These are phyloP conservation scores for Acanthochlamys bracteata DNA, from an alignment of 106 monocot genomes.

Conservation along the genomic window DNA sequence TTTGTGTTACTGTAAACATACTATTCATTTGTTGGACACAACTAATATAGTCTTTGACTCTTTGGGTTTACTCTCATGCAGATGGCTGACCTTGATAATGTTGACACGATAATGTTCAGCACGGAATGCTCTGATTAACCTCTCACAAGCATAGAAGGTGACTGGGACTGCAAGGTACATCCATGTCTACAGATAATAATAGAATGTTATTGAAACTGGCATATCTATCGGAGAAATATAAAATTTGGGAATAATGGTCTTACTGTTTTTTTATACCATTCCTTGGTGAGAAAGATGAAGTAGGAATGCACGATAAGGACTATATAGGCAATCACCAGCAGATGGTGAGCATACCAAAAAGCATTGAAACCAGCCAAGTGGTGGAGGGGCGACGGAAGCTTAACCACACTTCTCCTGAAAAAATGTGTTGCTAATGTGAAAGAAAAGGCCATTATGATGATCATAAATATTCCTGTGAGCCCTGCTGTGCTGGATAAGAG, in stretches of 20 bases:
- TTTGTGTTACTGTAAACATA: not conserved
- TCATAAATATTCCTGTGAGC: slow-evolving; percentile 77
- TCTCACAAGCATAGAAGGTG: slow-evolving; percentile 61
- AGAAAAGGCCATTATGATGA: slow-evolving; percentile 69
- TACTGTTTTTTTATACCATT: slow-evolving; percentile 92
- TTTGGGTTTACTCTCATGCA: not conserved
- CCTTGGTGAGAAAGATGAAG: slow-evolving; percentile 76
- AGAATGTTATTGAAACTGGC: not conserved
- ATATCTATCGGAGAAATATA: not conserved
- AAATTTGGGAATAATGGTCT: slow-evolving; percentile 5
- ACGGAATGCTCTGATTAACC: slow-evolving; percentile 64
- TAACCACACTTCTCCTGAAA: slow-evolving; percentile 77
- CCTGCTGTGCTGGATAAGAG: slow-evolving; percentile 52
- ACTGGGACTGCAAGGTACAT: slow-evolving; percentile 81
- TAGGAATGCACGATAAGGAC: slow-evolving; percentile 67
- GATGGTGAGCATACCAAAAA: slow-evolving; percentile 97
- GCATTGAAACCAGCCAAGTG: slow-evolving; percentile 89
- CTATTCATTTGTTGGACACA: not conserved
- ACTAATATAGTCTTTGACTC: not conserved
- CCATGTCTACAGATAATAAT: slow-evolving; percentile 62
- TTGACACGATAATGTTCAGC: slow-evolving; percentile 56
- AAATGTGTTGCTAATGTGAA: slow-evolving; percentile 82
- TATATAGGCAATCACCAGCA: slow-evolving; percentile 55
- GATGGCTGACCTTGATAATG: slow-evolving; percentile 55
- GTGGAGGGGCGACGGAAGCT: slow-evolving; percentile 74